A percentile compares a stretch with the other conserved stretches of the same genome.
Evolutionary conservation across 768 basidiomycete genomes (phyloP).

Genomic region (Hygrocybe coccinea): DNA sequence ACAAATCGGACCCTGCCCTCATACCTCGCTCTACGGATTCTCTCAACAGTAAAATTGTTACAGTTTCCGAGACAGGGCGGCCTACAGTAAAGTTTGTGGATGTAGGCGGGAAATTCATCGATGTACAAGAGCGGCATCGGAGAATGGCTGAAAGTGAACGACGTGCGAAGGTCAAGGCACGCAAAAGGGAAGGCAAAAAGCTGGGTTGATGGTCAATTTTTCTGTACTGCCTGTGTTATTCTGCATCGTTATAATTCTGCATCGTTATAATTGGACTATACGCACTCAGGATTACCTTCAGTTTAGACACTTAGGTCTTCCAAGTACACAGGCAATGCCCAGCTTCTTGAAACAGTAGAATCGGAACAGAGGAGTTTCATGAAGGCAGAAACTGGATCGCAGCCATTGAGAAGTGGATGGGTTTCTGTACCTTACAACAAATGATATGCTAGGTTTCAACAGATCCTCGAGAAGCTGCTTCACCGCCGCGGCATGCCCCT

Average conservation of each 20-base stretch:
- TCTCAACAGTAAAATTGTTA: conserved; percentile 36
- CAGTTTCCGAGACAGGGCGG: conserved; percentile 41
- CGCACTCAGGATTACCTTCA: too few species aligned
- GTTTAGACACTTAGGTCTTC: too few species aligned
- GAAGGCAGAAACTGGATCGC: too few species aligned
- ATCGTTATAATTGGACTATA: too few species aligned
- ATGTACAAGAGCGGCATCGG: conserved; percentile 47
- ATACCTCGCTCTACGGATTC: conserved; percentile 38
- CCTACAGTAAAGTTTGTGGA: conserved; percentile 65
- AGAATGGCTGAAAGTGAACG: conserved; percentile 49
- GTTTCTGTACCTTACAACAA: too few species aligned
- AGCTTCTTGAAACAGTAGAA: too few species aligned
- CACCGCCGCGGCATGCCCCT: conserved; percentile 76
- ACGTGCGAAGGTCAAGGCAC: conserved; percentile 32
- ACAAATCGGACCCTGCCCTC: conserved; percentile 37
- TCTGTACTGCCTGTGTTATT: too few species aligned
- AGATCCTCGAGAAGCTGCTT: conserved; percentile 2
- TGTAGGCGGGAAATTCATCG: conserved; percentile 66
- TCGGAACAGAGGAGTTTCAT: too few species aligned
- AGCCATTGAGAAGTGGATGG: too few species aligned
- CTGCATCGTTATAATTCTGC: too few species aligned
- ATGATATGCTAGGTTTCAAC: neutral
- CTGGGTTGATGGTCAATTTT: neutral
- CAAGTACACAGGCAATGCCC: too few species aligned
- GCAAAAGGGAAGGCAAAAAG: conserved; percentile 24